These are phyloP conservation scores for Monosporascus sp. DNA, from an alignment of 2,329 filamentous ascomycete species.

Conservation along the genomic window DNA sequence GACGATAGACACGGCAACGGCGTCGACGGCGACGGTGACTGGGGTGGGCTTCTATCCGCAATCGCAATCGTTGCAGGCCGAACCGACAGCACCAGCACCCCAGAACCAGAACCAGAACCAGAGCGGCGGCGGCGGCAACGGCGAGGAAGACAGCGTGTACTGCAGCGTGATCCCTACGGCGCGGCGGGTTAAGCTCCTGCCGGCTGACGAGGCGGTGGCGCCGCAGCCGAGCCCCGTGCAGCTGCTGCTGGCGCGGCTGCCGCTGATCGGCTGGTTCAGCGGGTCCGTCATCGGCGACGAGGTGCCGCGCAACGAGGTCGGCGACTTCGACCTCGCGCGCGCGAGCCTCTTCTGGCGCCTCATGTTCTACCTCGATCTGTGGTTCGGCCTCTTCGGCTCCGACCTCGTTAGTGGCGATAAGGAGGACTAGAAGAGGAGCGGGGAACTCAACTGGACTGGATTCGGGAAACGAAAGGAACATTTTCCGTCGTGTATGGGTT, in stretches of 20 bases:
- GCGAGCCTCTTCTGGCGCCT: conserved; percentile 65
- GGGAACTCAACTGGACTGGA: too few relatives aligned
- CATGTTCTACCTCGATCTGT: conserved; percentile 57
- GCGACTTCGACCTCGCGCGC: conserved; percentile 70
- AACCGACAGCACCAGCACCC: not conserved
- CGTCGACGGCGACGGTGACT: conserved; percentile 43
- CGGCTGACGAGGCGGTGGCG: conserved; percentile 65
- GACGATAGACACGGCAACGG: conserved; percentile 49
- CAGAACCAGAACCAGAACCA: conserved; percentile 6
- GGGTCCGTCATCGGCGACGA: conserved; percentile 69
- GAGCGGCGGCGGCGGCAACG: conserved; percentile 12
- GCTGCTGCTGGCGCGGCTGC: conserved; percentile 59
- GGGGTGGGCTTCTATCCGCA: conserved; percentile 19
- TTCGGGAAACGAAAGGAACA: too few relatives aligned
- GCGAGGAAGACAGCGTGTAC: conserved; percentile 38
- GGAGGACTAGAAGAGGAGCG: conserved; percentile 40
- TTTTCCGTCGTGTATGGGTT: too few relatives aligned
- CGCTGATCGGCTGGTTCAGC: conserved; percentile 67
- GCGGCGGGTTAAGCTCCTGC: conserved; percentile 58
- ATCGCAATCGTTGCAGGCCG: not conserved
- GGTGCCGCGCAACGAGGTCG: conserved; percentile 66
- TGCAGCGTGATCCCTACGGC: conserved; percentile 63
- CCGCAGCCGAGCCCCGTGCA: conserved; percentile 63
- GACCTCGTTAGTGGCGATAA: conserved; percentile 54
- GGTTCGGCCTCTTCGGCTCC: conserved; percentile 53